Conservation (phyloP, 2,329 filamentous ascomycete genomes). For the Colletotrichum camelliae region DNA sequence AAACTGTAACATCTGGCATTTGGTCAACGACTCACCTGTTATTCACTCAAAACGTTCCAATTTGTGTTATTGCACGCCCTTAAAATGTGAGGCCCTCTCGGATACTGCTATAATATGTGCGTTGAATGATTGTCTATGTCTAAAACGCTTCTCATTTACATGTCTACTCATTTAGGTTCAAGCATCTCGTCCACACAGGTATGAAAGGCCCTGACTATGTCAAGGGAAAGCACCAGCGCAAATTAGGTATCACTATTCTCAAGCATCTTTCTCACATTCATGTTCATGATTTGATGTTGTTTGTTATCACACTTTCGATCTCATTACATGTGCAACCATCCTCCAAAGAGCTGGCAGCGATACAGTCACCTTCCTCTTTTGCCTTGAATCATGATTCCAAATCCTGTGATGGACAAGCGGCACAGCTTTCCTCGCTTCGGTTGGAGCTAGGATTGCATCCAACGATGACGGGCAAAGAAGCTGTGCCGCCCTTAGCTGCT, state of each 20-base stretch:
- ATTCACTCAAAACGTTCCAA: accelerated
- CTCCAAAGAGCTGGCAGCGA: too few species aligned
- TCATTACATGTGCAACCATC: background rate
- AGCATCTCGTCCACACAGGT: too few species aligned
- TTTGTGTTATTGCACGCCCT: background rate
- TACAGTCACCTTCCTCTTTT: background rate
- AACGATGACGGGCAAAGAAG: background rate
- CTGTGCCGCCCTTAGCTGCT: background rate
- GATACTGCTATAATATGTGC: too few species aligned
- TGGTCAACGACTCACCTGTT: background rate
- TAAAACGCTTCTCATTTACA: too few species aligned
- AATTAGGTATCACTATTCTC: too few species aligned
- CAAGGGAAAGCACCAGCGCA: too few species aligned
- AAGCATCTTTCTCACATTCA: background rate
- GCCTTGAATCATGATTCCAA: accelerated
- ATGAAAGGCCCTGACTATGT: too few species aligned
- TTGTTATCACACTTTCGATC: background rate
- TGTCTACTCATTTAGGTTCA: too few species aligned
- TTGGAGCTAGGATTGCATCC: background rate
- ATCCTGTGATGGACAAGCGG: background rate
- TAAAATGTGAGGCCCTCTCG: background rate
- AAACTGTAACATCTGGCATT: accelerated
- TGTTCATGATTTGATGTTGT: background rate
- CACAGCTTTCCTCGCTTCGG: background rate
- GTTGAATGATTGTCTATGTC: too few species aligned